phyloP scores from a whole-genome alignment of 345 rosid genomes.

The Bruguiera gymnorhiza region DNA sequence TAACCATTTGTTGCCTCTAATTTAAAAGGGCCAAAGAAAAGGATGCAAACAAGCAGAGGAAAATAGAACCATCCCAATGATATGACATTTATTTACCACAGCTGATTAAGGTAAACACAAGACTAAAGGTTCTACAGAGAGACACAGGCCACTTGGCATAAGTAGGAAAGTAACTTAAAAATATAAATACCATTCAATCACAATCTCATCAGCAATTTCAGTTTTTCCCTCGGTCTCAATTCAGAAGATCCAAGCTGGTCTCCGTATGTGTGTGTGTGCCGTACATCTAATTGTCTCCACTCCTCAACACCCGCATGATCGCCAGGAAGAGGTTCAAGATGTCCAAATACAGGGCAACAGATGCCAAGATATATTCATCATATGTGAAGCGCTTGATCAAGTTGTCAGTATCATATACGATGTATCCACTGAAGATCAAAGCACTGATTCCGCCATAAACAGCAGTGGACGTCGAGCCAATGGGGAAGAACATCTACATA shows the following conservation, averaged over 20 bases:
- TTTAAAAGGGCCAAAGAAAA: too few species aligned
- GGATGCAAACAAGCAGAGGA: too few species aligned
- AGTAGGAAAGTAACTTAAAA: not conserved
- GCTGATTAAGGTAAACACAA: slow-evolving; percentile 2
- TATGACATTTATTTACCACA: not conserved
- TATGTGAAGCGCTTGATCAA: slow-evolving; percentile 91
- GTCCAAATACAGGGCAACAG: slow-evolving; percentile 82
- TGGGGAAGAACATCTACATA: slow-evolving; percentile 88
- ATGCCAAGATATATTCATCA: slow-evolving; percentile 90
- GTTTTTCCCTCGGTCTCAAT: too few species aligned
- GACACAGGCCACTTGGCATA: not conserved
- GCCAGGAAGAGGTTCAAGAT: slow-evolving; percentile 84
- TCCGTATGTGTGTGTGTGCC: not conserved
- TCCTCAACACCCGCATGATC: slow-evolving; percentile 74
- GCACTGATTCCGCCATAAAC: slow-evolving; percentile 81
- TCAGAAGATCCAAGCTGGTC: too few species aligned
- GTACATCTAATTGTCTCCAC: slow-evolving; percentile 46
- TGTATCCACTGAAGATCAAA: slow-evolving; percentile 81
- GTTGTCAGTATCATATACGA: slow-evolving; percentile 83
- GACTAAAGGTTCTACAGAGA: not conserved
- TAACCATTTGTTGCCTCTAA: too few species aligned
- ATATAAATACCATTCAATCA: slow-evolving; percentile 5
- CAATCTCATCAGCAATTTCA: not conserved
- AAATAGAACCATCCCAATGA: too few species aligned
- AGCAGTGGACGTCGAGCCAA: slow-evolving; percentile 75